Conservation (phyloP, 306 rosid genomes). For the Ziziphus jujuba region DNA sequence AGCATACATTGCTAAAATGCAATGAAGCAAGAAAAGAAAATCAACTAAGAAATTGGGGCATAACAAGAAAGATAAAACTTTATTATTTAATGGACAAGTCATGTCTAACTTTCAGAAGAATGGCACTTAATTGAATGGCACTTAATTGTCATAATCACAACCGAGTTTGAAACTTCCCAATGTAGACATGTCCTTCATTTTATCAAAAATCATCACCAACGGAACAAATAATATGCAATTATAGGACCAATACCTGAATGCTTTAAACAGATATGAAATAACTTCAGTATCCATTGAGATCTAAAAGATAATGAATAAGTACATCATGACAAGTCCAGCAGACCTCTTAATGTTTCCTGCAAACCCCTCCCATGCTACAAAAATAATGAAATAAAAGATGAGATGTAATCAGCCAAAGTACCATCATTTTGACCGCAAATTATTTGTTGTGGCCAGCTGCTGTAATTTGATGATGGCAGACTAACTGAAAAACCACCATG, state of each 20-base stretch:
- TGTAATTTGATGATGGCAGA: conserved; percentile 73
- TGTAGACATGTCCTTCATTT: neutral
- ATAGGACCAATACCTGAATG: conserved; percentile 2
- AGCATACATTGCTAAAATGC: neutral
- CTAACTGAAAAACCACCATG: conserved; percentile 52
- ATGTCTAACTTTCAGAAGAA: neutral
- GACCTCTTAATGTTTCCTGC: neutral
- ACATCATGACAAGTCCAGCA: neutral
- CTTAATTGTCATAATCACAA: neutral
- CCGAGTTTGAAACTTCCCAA: neutral
- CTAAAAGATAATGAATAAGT: no score
- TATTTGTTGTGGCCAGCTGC: conserved; percentile 60
- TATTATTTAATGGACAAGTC: conserved; percentile 6
- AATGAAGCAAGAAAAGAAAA: conserved; percentile 3
- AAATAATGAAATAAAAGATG: neutral
- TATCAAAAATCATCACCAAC: neutral
- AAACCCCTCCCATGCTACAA: neutral
- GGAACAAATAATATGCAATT: neutral
- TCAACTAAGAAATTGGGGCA: conserved; percentile 7
- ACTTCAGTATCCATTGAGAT: no score
- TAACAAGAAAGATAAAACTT: neutral
- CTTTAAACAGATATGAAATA: conserved; percentile 4
- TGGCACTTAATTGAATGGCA: no score
- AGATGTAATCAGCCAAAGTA: neutral
- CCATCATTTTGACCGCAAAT: conserved; percentile 76